A percentile compares a stretch with the other conserved stretches of the same genome.
phyloP scores from a whole-genome alignment of 192 early-diverging fungal species.

The Glomus cerebriforme region DNA sequence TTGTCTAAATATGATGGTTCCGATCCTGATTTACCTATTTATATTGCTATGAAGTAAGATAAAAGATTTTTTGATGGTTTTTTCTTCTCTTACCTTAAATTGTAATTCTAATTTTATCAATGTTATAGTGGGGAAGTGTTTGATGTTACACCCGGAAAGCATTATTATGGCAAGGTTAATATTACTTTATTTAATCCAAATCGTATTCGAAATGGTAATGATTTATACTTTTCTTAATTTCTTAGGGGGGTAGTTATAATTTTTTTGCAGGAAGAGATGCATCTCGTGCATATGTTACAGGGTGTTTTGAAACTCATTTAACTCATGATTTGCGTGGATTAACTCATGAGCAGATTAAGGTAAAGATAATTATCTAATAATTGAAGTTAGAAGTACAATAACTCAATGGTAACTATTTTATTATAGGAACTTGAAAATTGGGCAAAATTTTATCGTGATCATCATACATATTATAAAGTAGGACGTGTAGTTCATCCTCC shows the following conservation, averaged over 20 bases:
- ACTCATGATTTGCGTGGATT: conserved; percentile 94
- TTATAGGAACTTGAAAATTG: conserved; percentile 71
- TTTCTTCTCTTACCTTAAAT: neutral
- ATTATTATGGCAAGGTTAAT: conserved; percentile 79
- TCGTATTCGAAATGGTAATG: neutral
- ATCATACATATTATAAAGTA: conserved; percentile 84
- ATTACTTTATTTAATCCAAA: neutral
- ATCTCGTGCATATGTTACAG: conserved; percentile 91
- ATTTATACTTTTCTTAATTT: neutral
- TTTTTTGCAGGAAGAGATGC: conserved; percentile 93
- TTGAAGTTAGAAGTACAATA: neutral
- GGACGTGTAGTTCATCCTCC: conserved; percentile 80
- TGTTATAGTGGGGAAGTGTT: conserved; percentile 81
- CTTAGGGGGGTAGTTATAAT: conserved; percentile 73
- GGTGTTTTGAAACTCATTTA: conserved; percentile 90
- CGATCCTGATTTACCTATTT: conserved; percentile 79
- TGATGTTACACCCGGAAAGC: conserved; percentile 79
- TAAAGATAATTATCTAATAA: conserved; percentile 30
- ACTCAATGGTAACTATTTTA: neutral
- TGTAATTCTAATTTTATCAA: neutral
- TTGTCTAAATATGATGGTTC: conserved; percentile 83
- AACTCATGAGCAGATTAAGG: conserved; percentile 69
- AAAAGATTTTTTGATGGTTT: neutral
- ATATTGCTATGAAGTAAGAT: conserved; percentile 82
- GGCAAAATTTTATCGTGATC: conserved; percentile 86